Conservation (phyloP, 495 filamentous ascomycete species). For the Viridothelium virens region DNA sequence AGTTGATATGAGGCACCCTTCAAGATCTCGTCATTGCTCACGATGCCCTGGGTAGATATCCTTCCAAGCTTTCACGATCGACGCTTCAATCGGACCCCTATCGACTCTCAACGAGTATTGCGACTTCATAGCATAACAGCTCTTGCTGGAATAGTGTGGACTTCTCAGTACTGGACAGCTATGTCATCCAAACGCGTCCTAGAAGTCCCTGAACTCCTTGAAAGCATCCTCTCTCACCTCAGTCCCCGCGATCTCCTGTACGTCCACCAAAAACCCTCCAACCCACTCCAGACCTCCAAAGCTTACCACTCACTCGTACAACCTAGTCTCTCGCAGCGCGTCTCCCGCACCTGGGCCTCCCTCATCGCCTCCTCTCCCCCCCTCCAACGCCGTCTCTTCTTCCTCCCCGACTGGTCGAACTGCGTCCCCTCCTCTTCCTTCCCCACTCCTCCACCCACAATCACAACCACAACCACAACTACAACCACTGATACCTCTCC, state of each 20-base stretch:
- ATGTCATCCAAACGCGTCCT: conserved; percentile 15
- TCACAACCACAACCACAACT: neutral
- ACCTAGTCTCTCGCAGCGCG: conserved; percentile 23
- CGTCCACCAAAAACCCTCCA: conserved; percentile 26
- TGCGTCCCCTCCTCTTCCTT: conserved; percentile 14
- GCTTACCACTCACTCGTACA: conserved; percentile 15
- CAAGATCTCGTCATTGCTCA: too few species aligned
- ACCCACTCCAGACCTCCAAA: conserved; percentile 29
- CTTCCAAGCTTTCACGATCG: too few species aligned
- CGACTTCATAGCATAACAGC: too few species aligned
- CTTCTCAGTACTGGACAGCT: neutral
- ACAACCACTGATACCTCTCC: conserved; percentile 10
- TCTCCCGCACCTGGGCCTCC: conserved; percentile 31
- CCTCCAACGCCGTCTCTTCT: conserved; percentile 26
- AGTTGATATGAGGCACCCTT: too few species aligned
- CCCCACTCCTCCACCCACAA: neutral
- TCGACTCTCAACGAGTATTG: too few species aligned
- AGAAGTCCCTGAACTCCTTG: conserved; percentile 26
- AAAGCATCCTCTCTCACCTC: conserved; percentile 23
- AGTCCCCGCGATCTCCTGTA: conserved; percentile 23
- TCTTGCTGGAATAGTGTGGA: too few species aligned
- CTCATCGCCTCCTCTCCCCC: conserved; percentile 23
- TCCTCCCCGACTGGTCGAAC: conserved; percentile 22
- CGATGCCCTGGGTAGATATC: too few species aligned
- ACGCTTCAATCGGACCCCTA: too few species aligned